Conservation (phyloP, 495 filamentous ascomycete species). For the Podospora appendiculata region DNA sequence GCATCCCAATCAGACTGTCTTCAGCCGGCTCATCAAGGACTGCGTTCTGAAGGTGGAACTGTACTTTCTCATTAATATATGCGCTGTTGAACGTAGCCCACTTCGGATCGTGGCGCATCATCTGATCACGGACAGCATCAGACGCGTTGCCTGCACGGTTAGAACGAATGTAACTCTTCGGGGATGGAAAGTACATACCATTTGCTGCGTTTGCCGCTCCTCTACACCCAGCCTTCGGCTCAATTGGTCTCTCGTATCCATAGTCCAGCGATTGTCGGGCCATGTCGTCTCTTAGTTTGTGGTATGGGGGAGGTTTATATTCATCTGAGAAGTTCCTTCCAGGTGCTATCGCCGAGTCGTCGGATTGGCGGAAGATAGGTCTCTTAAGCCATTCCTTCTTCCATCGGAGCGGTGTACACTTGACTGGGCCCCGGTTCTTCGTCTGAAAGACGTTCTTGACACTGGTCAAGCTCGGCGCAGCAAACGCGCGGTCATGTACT, state of each 20-base stretch:
- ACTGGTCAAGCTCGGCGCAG: constrained; percentile 11
- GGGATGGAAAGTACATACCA: constrained; percentile 3
- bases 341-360: constrained; percentile 5
- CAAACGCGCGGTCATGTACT: constrained; percentile 14
- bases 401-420: constrained; percentile 14
- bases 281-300: constrained; percentile 3
- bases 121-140: too few relatives aligned
- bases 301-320: too few relatives aligned
- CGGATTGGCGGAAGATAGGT: constrained; percentile 6
- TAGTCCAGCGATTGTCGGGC: background rate
- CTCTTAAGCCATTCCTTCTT: constrained; percentile 16
- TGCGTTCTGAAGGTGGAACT: constrained; percentile 13
- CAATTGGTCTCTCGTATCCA: constrained; percentile 1
- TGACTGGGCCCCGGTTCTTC: constrained; percentile 5
- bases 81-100: too few relatives aligned
- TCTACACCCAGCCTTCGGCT: constrained; percentile 2
- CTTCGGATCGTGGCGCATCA: too few relatives aligned
- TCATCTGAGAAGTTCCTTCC: too few relatives aligned
- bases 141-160: constrained; percentile 8
- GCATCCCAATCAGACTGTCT: constrained; percentile 6
- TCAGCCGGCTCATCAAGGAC: constrained; percentile 8
- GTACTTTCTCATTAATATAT: too few relatives aligned
- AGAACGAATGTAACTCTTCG: constrained; percentile 11
- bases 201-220: constrained; percentile 11
- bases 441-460: constrained; percentile 6